Evolutionary conservation across 2,329 filamentous ascomycete genomes (phyloP), one percentile per base, ranked within the genome.

Genomic region (Fonsecaea pugnacius): DNA sequence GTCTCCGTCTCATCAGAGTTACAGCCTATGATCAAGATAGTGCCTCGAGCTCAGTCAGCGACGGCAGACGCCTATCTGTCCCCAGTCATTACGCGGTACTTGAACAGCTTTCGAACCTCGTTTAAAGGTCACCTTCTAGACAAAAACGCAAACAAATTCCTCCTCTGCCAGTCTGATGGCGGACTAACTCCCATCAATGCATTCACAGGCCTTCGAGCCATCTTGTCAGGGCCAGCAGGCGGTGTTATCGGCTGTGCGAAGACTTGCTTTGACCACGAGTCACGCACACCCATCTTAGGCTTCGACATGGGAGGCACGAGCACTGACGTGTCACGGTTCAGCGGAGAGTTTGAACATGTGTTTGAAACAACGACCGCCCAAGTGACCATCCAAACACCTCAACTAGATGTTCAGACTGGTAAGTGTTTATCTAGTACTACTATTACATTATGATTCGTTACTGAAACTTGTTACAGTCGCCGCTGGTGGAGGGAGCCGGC

Each of bases 81-180:
- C 0, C 90, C 90, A 0, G 89, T 90, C 8, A 92, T 92, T 71
- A 88, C 89, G 70, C 90, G 89, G 72, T 94, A 93, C 72, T 87
- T 91, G 64, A 74, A 78, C 63, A 76, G 75, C 2, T 77, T 79
- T 46, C 76, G 74, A 27, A 81, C 84, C 46, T 91, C 91, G 3
- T 96, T 96, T 73, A 87, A 91, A 71, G 85, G 85, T 27, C 91
- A 91, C 0, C 93, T 97, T 68, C 86, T 87, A 54, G 91, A 91
- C 7, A 91, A 91, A 0, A 79, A 87, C 0, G 78, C 82, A 7
- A 88, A 82, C 69, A 83, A 92, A 63, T 96, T 92, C 78, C 92
- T 96, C 74, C 96, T 97, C 70, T 96, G 96, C 92, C 92, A 96
- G 75, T 92, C 89, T 9, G 91, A 96, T 68, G 91, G 91, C 32